Percentiles rank a stretch among this genome's conserved stretches.
phyloP scores from a whole-genome alignment of 169 alveolate species.

The Eimeria praecox region DNA sequence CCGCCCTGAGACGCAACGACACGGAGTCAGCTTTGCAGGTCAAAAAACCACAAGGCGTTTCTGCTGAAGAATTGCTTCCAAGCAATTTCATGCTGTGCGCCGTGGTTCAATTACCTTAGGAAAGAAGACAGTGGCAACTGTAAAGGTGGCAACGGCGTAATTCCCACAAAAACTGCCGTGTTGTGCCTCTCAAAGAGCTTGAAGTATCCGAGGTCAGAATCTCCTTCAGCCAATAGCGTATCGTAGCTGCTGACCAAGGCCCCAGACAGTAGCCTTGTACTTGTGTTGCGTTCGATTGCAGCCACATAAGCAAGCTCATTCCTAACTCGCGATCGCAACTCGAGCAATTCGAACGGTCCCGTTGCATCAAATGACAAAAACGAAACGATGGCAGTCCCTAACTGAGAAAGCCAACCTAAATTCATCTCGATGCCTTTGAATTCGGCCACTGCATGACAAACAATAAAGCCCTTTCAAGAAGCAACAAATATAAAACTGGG shows the following conservation, averaged over 20 bases:
- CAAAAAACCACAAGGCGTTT: neutral
- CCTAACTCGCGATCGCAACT: conserved; percentile 63
- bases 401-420: conserved; percentile 59
- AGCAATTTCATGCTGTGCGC: neutral
- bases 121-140: conserved; percentile 72
- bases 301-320: conserved; percentile 67
- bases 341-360: conserved; percentile 67
- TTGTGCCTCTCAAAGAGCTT: conserved; percentile 69
- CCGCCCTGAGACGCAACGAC: conserved; percentile 25
- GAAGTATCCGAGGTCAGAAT: conserved; percentile 65
- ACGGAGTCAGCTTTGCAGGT: neutral
- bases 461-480: neutral
- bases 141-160: conserved; percentile 57
- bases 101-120: conserved; percentile 27
- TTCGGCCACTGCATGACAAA: conserved; percentile 53
- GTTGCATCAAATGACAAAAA: conserved; percentile 60
- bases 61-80: neutral
- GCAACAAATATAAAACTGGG: neutral
- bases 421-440: conserved; percentile 61
- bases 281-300: conserved; percentile 70
- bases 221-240: conserved; percentile 62
- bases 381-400: conserved; percentile 66
- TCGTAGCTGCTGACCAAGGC: conserved; percentile 56
- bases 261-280: conserved; percentile 58
- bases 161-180: conserved; percentile 73